Conservation (phyloP, 305 asterid species). For the Solanum hybrid region DNA sequence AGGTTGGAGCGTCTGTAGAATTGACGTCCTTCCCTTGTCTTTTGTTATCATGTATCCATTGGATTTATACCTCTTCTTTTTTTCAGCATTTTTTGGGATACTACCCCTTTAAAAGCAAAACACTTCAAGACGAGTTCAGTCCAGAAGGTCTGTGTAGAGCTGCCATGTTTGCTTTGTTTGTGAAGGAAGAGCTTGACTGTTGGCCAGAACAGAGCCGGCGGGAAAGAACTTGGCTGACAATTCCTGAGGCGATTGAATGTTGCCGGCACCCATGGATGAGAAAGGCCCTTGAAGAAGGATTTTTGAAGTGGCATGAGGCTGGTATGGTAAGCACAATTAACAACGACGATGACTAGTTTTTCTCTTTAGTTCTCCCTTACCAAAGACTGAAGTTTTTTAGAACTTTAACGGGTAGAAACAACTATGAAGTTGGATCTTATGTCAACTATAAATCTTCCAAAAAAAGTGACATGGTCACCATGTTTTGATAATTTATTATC, state of each 20-base stretch:
- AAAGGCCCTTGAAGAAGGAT: conserved; percentile 74
- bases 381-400: not conserved
- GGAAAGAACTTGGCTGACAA: conserved; percentile 62
- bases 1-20: not conserved
- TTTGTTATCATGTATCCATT: not conserved
- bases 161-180: conserved; percentile 73
- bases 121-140: conserved; percentile 70
- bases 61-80: conserved; percentile 1
- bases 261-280: conserved; percentile 88
- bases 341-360: conserved; percentile 16
- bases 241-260: conserved; percentile 50
- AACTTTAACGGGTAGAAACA: not conserved
- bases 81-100: conserved; percentile 74
- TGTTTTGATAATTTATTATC: not conserved
- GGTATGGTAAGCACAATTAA: conserved; percentile 51
- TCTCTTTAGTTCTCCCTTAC: not conserved
- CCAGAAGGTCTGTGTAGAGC: conserved; percentile 92
- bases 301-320: conserved; percentile 55
- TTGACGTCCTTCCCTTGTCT: not conserved
- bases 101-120: conserved; percentile 81
- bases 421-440: not conserved
- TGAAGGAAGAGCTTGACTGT: conserved; percentile 69
- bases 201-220: conserved; percentile 86
- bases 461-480: not conserved
- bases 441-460: not conserved